Evolutionary conservation across 2,329 filamentous ascomycete genomes (phyloP), one percentile per base, ranked within the genome.

Genomic region (Macrophomina phaseolina): DNA sequence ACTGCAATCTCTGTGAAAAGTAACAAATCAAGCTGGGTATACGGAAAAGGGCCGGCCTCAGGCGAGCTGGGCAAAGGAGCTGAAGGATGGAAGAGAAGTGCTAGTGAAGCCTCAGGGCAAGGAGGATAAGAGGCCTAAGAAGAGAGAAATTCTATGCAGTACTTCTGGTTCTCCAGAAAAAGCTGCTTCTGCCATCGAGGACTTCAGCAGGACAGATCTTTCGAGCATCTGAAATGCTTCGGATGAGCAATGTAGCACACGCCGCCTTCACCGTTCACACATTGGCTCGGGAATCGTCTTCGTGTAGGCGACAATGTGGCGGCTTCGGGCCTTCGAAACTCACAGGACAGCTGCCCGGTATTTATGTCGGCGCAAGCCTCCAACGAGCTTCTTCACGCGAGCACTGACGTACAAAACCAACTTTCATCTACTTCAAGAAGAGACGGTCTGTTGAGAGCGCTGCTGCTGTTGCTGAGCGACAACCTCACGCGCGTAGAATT

Each of bases 401-500:
- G 30, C 18, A 49, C 38, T 49, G 32, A 51, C 58, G 58, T 62
- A 62, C 49, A 14, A 23, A n/a, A 28, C 38, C 58, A 36, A 62
- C 18, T 5, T 8, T 18, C 42, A 34, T 32, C 56, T 40, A 40
- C 60, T 42, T 64, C 61, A 64, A 32, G 61, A 42, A 64, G 48
- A 34, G 23, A 9, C 16, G 4, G 23, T 9, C 28, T 64, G 61
- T 23, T 64, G 61, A 9, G 45, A 28, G 18, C 40, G 63, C 36
- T 62, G 65, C 38, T 52, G 52, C 42, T 67, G 65, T 55, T 86
- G 83, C 69, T 84, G 89, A 32, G 87, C 83, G 32, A 97, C 87
- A 16, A 97, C 90, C 77, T 99, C 95, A 64, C 94, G 86, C 0
- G 93, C 94, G 75, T 98, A 99, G 75, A 98, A 99, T 75, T 98